Percentiles rank a stretch among this genome's conserved stretches.
Evolutionary conservation across 116 monocot genomes (phyloP).

Genomic region (Posidonia oceanica): DNA sequence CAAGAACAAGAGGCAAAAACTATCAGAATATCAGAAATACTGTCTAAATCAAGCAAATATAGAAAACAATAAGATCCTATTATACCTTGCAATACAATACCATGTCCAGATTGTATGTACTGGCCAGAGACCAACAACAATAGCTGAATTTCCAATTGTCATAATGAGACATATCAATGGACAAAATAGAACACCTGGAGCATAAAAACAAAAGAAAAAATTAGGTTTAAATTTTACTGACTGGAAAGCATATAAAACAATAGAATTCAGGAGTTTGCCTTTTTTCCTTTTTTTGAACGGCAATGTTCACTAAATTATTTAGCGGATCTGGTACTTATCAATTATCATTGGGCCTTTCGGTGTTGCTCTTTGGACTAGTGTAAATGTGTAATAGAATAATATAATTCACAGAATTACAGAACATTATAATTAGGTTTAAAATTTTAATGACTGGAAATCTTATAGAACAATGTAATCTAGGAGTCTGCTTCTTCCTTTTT

Average conservation of each 20-base stretch:
- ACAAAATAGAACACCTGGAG: slow-evolving; percentile 58
- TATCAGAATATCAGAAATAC: slow-evolving; percentile 3
- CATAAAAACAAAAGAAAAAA: neutral
- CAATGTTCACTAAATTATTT: no score
- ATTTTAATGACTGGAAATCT: no score
- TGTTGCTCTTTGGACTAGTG: no score
- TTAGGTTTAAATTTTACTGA: neutral
- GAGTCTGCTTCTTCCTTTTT: no score
- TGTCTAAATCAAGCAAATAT: neutral
- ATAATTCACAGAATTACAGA: no score
- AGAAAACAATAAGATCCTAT: neutral
- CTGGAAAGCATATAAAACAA: neutral
- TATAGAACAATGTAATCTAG: no score
- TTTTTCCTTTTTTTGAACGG: neutral
- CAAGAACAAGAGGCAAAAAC: slow-evolving; percentile 3
- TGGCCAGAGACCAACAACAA: slow-evolving; percentile 90
- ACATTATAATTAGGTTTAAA: no score
- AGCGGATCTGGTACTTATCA: no score
- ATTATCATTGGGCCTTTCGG: no score
- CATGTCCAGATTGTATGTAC: slow-evolving; percentile 73
- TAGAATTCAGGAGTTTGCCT: neutral
- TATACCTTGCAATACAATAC: slow-evolving; percentile 73
- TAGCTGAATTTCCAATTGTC: slow-evolving; percentile 63
- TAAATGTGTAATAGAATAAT: no score
- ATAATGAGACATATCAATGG: slow-evolving; percentile 67